These are phyloP conservation scores for Aspergillus sp. DNA, from an alignment of 2,329 filamentous ascomycete species.

Conservation along the genomic window DNA sequence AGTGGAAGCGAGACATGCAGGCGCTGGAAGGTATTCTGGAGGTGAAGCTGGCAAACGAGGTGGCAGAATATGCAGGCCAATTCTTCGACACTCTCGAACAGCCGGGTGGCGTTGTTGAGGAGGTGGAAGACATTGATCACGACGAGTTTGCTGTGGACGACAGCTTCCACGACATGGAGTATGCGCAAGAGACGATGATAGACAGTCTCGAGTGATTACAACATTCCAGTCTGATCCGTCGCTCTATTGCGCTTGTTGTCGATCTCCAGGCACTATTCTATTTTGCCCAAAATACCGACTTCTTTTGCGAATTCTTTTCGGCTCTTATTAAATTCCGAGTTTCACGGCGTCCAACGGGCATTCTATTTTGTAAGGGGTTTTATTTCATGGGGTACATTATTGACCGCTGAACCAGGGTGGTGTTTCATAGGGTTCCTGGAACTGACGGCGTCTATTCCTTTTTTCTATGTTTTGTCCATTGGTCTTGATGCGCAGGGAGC, in stretches of 20 bases:
- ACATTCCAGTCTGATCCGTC: no score
- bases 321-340: no score
- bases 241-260: no score
- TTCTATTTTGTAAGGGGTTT: no score
- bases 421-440: neutral
- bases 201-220: no score
- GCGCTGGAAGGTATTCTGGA: slow-evolving; percentile 36
- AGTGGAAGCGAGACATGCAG: slow-evolving; percentile 38
- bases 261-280: no score
- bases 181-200: neutral
- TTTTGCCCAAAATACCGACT: no score
- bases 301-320: no score
- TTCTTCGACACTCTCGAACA: slow-evolving; percentile 31
- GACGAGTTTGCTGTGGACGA: neutral
- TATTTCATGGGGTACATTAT: neutral
- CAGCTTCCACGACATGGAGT: neutral
- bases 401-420: neutral
- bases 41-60: slow-evolving; percentile 37
- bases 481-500: neutral
- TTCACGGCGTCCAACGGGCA: no score
- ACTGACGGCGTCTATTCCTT: neutral
- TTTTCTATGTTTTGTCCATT: neutral
- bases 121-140: slow-evolving; percentile 10
- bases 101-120: neutral
- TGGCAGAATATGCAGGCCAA: slow-evolving; percentile 37